These are phyloP conservation scores for Fusarium sp. DNA, from an alignment of 2,329 filamentous ascomycete genomes.

Conservation along the genomic window DNA sequence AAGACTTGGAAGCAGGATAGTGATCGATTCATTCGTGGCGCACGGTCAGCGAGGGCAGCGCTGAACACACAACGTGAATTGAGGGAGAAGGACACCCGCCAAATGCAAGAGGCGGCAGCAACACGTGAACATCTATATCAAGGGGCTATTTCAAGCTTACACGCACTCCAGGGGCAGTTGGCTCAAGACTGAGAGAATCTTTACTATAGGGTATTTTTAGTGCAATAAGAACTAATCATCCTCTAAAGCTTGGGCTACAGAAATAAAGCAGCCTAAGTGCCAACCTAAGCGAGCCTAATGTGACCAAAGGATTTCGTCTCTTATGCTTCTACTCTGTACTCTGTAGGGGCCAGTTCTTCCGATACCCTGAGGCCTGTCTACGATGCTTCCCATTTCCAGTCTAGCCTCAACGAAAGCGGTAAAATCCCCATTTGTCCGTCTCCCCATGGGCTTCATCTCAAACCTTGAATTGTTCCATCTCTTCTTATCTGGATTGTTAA, in stretches of 20 bases:
- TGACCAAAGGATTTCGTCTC: too few species aligned
- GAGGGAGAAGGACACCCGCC: constrained; percentile 4
- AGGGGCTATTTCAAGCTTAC: constrained; percentile 36
- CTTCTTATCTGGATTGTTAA: constrained; percentile 1
- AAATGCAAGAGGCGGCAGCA: constrained; percentile 23
- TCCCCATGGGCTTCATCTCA: background rate
- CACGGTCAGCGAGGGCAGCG: constrained; percentile 9
- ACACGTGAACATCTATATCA: constrained; percentile 33
- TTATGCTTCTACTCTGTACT: too few species aligned
- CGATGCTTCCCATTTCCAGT: constrained; percentile 24
- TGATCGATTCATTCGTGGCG: constrained; percentile 26
- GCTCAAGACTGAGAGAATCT: background rate
- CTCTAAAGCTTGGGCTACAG: too few species aligned
- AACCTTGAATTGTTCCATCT: constrained; percentile 6
- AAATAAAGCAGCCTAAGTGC: too few species aligned
- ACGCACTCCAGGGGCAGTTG: constrained; percentile 36
- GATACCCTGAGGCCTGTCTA: background rate
- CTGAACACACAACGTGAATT: constrained; percentile 18
- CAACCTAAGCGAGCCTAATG: too few species aligned
- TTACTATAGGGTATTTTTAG: background rate
- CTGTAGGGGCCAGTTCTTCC: too few species aligned
- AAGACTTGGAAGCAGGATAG: constrained; percentile 35
- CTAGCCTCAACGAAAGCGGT: constrained; percentile 15
- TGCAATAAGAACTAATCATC: too few species aligned
- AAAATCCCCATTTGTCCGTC: constrained; percentile 22